Base-by-base conservation (phyloP, 495 filamentous ascomycete species). In the Hyaloscypha hepaticicola region DNA sequence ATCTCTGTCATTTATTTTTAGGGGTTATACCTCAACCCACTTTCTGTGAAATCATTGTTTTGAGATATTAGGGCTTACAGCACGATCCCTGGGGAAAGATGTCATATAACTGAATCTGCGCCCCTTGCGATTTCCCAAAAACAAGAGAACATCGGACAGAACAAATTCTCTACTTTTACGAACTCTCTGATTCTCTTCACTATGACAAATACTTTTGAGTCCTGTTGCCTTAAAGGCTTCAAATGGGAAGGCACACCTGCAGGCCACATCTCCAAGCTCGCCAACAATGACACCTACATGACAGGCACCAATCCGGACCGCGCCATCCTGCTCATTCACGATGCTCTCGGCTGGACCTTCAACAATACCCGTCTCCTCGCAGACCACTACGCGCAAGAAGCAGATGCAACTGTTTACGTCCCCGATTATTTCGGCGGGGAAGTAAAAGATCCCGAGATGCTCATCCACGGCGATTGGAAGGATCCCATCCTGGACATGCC, bases 311-410 rank as follows among this genome's bases (percentile, higher is more conserved):
- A 77, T 57, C 59, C 66, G 22, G 67, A 78, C 7, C 70, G 73
- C 19, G 80, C 78, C 6, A 71, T 81, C 49, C 55, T 84, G 0
- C 28, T 82, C 26, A 68, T 85, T 12, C 76, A 80, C 61, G 82
- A 83, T 55, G 60, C 83, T 7, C 78, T 79, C n/a, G 79, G 82
- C 16, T 85, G 82, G 82, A 77, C 64, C 24, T 64, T 78, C 45
- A 67, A 68, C 25, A 85, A 84, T 62, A 66, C 71, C 33, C 73
- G 81, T 0, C 55, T 84, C 1, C 31, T 58, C 19, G 26, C 56
- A 6, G 82, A 84, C 66, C 75, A 82, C 64, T 83, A 76, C 55
- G 80, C 80, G 1, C 70, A 77, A 41, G 80, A 83, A 63, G 74
- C 71, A 25, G 67, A 77, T 27, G 82, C 77, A 1, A 83, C 80